Evolutionary conservation across 208 protist species (phyloP), one percentile per base, ranked within the genome.

Genomic region (Trypanosomatidae sp.): DNA sequence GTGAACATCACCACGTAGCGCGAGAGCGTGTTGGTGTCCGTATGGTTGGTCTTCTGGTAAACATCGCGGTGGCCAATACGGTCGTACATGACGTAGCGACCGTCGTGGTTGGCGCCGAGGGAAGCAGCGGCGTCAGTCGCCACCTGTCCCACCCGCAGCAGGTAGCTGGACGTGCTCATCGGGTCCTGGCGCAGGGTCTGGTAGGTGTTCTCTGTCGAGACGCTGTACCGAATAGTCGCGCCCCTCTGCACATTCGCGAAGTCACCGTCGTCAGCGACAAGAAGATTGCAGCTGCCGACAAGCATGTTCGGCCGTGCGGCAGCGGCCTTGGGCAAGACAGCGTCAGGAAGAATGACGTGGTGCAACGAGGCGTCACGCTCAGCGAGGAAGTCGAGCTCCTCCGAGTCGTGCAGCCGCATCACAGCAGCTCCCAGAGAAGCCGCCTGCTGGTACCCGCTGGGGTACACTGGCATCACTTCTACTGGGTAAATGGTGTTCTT

Each of bases 401-500:
- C 71, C 6, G 71, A 52, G 66, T 68, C 76, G 28, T 65, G 71
- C 41, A 76, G 60, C 28, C 49, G 71, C 58, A 70, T 70, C 41
- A 64, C 73, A 8, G 56, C 66, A 50, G 82, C n/a, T 4, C 67
- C 81, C 46, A 66, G 10, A 56, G 69, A 69, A 19, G 76, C 84
- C 5, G 79, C 82, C 49, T 46, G 43, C 30, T 82, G 56, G 68
- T 88, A 91, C 17, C 76, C 84, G 49, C 77, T 83, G 6, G 90
- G 90, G 74, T 80, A 95, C 33, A 95, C 79, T 6, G 90, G 90
- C 52, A 89, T 47, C 67, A 95, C 88, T 69, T 92, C 88, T 19
- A 93, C 88, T 13, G 90, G 90, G 74, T 86, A 95, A 36, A 95
- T 81, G 74, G 76, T 43, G 76, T 19, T 74, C 70, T 80, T 80